Evolutionary conservation across 805 yeast genomes (phyloP), one percentile per base, ranked within the genome.

Genomic region (Cyberlindnera americana): DNA sequence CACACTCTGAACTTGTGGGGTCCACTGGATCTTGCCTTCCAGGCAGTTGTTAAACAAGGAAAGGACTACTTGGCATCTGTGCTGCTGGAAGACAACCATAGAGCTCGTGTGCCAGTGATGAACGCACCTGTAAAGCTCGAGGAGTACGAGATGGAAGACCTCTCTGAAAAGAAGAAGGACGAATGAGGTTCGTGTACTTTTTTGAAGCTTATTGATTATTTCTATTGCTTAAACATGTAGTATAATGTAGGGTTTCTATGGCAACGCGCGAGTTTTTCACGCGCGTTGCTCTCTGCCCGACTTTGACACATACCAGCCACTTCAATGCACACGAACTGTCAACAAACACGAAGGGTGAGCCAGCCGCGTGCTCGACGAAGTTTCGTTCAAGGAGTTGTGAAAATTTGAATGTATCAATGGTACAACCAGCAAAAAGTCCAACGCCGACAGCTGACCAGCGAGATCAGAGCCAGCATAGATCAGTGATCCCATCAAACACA

Each of bases 1-100:
- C 82, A 85, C 56, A 73, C 72, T 41, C 69, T 83, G 58, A 83
- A 83, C 48, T 64, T 91, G 60, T 74, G 91, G 66, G 82, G 83
- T 6, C 96, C 96, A 1, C 80, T 90, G 5, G 72, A 73, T 41
- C 70, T 81, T 15, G 75, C 83, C 54, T 35, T 73, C 11, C 77
- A 76, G 27, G 83, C 83, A 52, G 65, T 81, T 0, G 56, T 77
- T 28, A 64, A 59, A 1, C 75, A 83, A 16, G 78, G 71, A 13
- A 87, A 44, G 46, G 47, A 69, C 34, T 78, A 75, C 52, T 57
- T 85, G 44, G 75, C 78, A 41, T 80, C 77, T 38, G 57, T 80
- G 39, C 63, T 85, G 16, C 47, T 74, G 12, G 86, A 81, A 30
- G 85, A 81, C 29, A 83, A 77, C 15, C 62, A 47, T 25, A 41